A percentile compares a stretch with the other conserved stretches of the same genome.
Conservation (phyloP, 306 rosid species). For the Prunus fruticosa region DNA sequence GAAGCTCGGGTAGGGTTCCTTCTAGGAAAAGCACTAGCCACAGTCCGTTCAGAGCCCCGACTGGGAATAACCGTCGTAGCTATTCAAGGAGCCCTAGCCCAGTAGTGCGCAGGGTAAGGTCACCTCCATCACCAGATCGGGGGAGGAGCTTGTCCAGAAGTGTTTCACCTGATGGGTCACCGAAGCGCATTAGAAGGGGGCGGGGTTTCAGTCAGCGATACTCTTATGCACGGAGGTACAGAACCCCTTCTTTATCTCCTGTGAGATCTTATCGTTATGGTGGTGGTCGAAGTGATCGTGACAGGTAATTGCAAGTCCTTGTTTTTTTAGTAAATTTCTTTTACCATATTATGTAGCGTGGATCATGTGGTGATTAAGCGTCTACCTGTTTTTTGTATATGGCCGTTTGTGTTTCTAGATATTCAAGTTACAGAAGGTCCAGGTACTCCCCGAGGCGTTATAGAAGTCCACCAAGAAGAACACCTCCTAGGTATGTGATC, state of each 20-base stretch:
- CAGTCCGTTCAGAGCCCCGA: constrained; percentile 64
- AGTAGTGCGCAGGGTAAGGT: constrained; percentile 56
- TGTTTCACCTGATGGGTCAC: constrained; percentile 77
- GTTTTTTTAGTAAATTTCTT: neutral
- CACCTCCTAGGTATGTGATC: constrained; percentile 71
- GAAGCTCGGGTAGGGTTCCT: constrained; percentile 77
- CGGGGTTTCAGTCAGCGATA: constrained; percentile 93
- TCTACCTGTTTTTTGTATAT: neutral
- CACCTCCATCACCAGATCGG: constrained; percentile 54
- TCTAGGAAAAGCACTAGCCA: constrained; percentile 56
- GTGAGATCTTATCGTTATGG: constrained; percentile 78
- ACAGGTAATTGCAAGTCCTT: constrained; percentile 44
- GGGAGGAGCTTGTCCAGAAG: constrained; percentile 82
- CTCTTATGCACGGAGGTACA: constrained; percentile 90
- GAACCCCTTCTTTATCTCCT: constrained; percentile 90
- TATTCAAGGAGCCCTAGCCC: constrained; percentile 89
- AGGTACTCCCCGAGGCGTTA: constrained; percentile 90
- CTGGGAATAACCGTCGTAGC: constrained; percentile 59
- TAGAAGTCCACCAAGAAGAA: constrained; percentile 87
- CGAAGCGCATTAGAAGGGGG: constrained; percentile 92
- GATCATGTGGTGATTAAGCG: neutral
- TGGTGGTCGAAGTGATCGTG: constrained; percentile 84
- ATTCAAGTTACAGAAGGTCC: constrained; percentile 72
- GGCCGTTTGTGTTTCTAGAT: constrained; percentile 39
- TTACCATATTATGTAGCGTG: neutral